Evolutionary conservation across 2,329 filamentous ascomycete genomes (phyloP).

Genomic region (Ophiostoma tasmaniense): DNA sequence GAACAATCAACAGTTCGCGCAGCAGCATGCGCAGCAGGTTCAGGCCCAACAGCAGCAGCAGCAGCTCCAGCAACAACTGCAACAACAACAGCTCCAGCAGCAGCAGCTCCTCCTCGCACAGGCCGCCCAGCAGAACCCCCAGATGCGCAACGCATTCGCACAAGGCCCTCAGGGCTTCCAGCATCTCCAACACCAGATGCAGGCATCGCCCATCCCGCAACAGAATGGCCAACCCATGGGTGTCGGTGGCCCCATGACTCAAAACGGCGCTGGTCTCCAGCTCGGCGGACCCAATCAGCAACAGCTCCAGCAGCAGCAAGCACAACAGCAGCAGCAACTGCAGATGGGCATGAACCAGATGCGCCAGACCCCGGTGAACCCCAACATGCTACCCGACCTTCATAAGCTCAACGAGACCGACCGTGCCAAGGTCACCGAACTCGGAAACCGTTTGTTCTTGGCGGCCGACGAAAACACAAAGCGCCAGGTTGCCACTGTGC

Average conservation of each 20-base stretch:
- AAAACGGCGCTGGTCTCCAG: constrained; percentile 26
- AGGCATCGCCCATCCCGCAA: constrained; percentile 43
- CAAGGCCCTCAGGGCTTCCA: constrained; percentile 47
- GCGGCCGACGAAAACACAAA: constrained; percentile 39
- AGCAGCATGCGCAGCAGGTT: constrained; percentile 26
- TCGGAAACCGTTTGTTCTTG: constrained; percentile 35
- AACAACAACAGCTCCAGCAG: constrained; percentile 27
- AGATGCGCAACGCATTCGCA: constrained; percentile 42
- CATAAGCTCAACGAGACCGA: constrained; percentile 37
- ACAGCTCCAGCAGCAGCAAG: constrained; percentile 16
- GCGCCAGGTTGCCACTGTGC: constrained; percentile 33
- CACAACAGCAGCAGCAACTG: constrained; percentile 25
- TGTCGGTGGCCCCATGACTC: constrained; percentile 30
- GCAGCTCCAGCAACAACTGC: constrained; percentile 28
- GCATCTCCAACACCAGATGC: constrained; percentile 51
- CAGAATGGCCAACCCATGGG: constrained; percentile 36
- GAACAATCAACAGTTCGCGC: constrained; percentile 30
- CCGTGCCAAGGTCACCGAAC: constrained; percentile 36
- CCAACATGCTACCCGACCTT: constrained; percentile 25
- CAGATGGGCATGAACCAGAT: constrained; percentile 28
- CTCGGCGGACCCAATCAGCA: constrained; percentile 30
- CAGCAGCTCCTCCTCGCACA: constrained; percentile 43
- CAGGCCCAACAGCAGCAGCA: constrained; percentile 26
- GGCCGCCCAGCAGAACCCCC: constrained; percentile 31
- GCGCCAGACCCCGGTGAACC: neutral